Evolutionary conservation across 2,329 filamentous ascomycete genomes (phyloP).

Genomic region (Chaetomium olivaceum): DNA sequence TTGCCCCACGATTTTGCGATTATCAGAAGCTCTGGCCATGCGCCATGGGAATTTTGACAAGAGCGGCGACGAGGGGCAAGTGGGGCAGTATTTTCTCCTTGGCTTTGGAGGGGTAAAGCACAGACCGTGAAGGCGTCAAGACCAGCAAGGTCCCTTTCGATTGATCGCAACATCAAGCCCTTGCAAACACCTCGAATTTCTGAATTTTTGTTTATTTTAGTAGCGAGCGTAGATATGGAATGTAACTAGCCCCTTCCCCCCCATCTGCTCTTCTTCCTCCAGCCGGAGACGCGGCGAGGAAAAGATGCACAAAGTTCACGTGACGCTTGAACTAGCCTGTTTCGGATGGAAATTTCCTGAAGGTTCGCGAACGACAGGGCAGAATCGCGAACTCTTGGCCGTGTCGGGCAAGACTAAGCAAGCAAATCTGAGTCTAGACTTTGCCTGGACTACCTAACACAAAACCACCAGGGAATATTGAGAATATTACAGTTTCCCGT

Average conservation of each 20-base stretch:
- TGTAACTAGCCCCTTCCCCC: background rate
- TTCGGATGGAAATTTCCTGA: constrained; percentile 41
- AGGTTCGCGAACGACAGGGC: constrained; percentile 36
- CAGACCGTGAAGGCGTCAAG: constrained; percentile 21
- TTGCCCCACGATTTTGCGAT: background rate
- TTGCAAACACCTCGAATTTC: background rate
- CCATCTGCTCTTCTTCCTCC: background rate
- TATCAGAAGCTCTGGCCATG: background rate
- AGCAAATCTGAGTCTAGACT: constrained; percentile 3
- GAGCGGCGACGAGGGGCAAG: constrained; percentile 32
- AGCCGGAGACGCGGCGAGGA: background rate
- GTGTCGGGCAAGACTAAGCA: constrained; percentile 16
- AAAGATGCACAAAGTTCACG: background rate
- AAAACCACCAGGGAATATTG: background rate
- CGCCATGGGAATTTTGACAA: constrained; percentile 9
- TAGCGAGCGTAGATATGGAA: background rate
- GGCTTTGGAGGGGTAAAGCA: constrained; percentile 32
- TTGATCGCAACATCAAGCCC: background rate
- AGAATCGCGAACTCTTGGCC: constrained; percentile 17
- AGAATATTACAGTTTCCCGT: background rate
- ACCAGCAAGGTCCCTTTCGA: background rate
- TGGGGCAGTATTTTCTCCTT: constrained; percentile 28
- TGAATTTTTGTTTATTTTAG: background rate
- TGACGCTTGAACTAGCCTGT: constrained; percentile 32
- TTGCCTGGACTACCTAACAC: background rate